phyloP scores from a whole-genome alignment of 371 early-diverging fungal genomes.

The Mucor velutinosus region DNA sequence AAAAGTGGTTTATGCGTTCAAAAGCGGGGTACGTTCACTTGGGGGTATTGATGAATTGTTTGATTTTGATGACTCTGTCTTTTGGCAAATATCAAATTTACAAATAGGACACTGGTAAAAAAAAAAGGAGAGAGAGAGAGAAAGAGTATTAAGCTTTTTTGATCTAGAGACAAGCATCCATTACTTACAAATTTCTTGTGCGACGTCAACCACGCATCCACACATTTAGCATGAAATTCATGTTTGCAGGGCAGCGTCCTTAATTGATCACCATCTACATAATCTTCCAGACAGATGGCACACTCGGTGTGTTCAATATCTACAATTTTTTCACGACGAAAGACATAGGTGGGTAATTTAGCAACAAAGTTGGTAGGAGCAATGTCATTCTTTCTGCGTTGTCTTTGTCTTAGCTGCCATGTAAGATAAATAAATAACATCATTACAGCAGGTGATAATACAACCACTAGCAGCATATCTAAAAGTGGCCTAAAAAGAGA shows the following conservation, averaged over 20 bases:
- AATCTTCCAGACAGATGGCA: conserved; percentile 95
- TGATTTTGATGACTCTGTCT: conserved; percentile 24
- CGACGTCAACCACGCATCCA: conserved; percentile 87
- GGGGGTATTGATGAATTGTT: conserved; percentile 13
- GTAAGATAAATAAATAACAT: conserved; percentile 73
- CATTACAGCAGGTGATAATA: conserved; percentile 76
- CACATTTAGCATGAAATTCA: conserved; percentile 91
- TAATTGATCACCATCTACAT: conserved; percentile 79
- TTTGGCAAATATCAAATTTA: conserved; percentile 51
- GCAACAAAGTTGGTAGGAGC: conserved; percentile 76
- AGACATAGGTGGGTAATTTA: conserved; percentile 69
- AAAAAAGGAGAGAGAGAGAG: too few species aligned
- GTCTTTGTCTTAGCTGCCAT: conserved; percentile 73
- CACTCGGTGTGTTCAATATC: conserved; percentile 79
- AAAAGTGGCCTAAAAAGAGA: conserved; percentile 55
- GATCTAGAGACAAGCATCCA: neutral
- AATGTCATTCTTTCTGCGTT: conserved; percentile 69
- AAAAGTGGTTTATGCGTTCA: conserved; percentile 29
- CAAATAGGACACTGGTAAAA: conserved; percentile 47
- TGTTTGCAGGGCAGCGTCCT: conserved; percentile 90
- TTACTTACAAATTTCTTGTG: conserved; percentile 77
- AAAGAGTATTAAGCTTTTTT: conserved; percentile 7
- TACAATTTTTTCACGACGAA: conserved; percentile 44
- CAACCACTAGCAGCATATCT: conserved; percentile 72
- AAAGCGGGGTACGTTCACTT: conserved; percentile 46